Base-by-base conservation (phyloP, 2,329 filamentous ascomycete genomes). In the Trichoderma aggressivum region DNA sequence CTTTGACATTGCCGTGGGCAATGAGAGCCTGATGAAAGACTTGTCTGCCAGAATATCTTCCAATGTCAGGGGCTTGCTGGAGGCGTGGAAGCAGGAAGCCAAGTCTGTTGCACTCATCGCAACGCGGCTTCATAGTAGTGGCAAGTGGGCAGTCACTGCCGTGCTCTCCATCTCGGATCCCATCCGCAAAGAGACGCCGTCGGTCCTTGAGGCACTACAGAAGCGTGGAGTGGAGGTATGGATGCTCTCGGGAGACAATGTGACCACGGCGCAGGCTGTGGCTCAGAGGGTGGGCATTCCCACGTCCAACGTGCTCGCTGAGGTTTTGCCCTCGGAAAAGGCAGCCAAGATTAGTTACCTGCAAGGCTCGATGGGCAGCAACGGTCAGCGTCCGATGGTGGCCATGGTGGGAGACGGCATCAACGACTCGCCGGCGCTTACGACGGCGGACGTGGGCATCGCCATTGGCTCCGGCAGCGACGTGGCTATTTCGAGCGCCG, bases 191-290 rank as follows among this genome's bases (percentile, higher is more conserved):
- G 93, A 97, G 80, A 90, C 94, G 0, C 80, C 82, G 1, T 77
- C 83, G 8, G 89, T 95, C 21, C 87, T 97, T 71, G 80, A 82
- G 7, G 85, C 89, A 1, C 87, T 97, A 0, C 86, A 88, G 56
- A 80, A 86, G 5, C 87, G 87, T 18, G 89, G 91, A 24, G 90
- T 92, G 60, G 88, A 90, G 36, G 92, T 97, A 5, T 97, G 91
- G 89, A 97, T 98, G 93, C 90, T 97, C 47, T 97, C 94, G 0
- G 94, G 94, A 34, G 94, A 98, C 83, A 97, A 97, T 77, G 83
- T 85, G n/a, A 90, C 85, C n/a, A 98, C 94, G 0, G 94, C 94
- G 2, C 85, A 87, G 24, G 93, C 94, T 0, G 93, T 98, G 3
- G 94, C 92, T 1, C 82, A 85, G 2, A 88, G 89, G 76, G 85